Evolutionary conservation across 306 rosid species (phyloP).

Genomic region (Parietaria judaica): DNA sequence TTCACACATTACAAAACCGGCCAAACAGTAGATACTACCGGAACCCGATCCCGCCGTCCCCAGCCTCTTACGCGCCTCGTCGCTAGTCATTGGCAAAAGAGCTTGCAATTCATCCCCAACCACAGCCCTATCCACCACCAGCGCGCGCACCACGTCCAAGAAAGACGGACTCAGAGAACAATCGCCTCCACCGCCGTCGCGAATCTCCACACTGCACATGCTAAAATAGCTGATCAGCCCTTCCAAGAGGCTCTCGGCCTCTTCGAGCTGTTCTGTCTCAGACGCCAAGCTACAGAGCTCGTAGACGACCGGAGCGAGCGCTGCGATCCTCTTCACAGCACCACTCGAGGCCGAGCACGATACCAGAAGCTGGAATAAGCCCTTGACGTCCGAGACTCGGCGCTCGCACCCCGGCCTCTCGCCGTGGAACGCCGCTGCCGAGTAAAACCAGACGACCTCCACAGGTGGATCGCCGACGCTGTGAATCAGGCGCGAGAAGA

Average conservation of each 20-base stretch:
- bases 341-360: conserved; percentile 35
- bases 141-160: conserved; percentile 38
- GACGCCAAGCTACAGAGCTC: conserved; percentile 22
- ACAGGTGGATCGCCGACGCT: conserved; percentile 39
- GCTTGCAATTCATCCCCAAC: conserved; percentile 28
- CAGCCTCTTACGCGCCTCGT: conserved; percentile 26
- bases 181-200: conserved; percentile 11
- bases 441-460: conserved; percentile 50
- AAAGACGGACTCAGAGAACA: conserved; percentile 23
- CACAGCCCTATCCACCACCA: conserved; percentile 40
- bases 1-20: conserved; percentile 63
- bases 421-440: conserved; percentile 46
- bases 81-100: conserved; percentile 51
- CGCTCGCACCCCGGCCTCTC: conserved; percentile 9
- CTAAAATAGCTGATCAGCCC: conserved; percentile 47
- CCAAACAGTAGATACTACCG: conserved; percentile 36
- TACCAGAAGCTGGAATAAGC: conserved; percentile 41
- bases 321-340: conserved; percentile 35
- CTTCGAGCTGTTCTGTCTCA: conserved; percentile 15
- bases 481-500: conserved; percentile 45
- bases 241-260: conserved; percentile 38
- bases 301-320: conserved; percentile 49
- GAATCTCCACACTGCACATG: conserved; percentile 22
- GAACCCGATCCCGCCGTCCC: conserved; percentile 20
- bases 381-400: conserved; percentile 21